These are phyloP conservation scores for Leccinum olivaceopallidum DNA, from an alignment of 768 basidiomycete genomes.

Conservation along the genomic window DNA sequence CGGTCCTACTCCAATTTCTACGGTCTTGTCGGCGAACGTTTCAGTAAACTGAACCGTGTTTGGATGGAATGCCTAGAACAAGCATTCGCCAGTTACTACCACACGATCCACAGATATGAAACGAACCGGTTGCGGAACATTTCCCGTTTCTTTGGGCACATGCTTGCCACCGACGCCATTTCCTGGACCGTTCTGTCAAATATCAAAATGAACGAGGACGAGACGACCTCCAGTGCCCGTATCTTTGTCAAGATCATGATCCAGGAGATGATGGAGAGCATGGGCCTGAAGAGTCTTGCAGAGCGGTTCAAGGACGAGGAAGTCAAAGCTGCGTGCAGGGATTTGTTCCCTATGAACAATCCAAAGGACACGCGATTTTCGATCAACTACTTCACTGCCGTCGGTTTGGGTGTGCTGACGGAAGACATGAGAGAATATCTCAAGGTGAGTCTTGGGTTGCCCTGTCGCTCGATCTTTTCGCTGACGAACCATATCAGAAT, in stretches of 20 bases:
- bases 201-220: slow-evolving; percentile 95
- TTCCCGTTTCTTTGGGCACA: slow-evolving; percentile 93
- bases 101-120: slow-evolving; percentile 97
- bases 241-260: slow-evolving; percentile 98
- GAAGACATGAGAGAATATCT: slow-evolving; percentile 97
- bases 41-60: slow-evolving; percentile 92
- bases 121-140: slow-evolving; percentile 98
- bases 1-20: slow-evolving; percentile 98
- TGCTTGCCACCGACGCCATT: slow-evolving; percentile 82
- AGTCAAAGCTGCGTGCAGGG: slow-evolving; percentile 65
- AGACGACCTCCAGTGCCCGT: slow-evolving; percentile 93
- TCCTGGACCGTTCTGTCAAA: slow-evolving; percentile 86
- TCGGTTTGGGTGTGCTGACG: slow-evolving; percentile 87
- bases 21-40: slow-evolving; percentile 93
- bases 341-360: slow-evolving; percentile 95
- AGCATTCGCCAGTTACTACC: slow-evolving; percentile 89
- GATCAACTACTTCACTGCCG: slow-evolving; percentile 97
- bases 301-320: slow-evolving; percentile 91
- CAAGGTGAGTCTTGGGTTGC: slow-evolving; percentile 56
- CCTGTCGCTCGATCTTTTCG: neutral
- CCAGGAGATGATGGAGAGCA: slow-evolving; percentile 91
- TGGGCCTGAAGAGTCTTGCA: slow-evolving; percentile 85
- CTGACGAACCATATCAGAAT: slow-evolving; percentile 52
- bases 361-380: slow-evolving; percentile 96
- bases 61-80: slow-evolving; percentile 91